Percentiles rank a stretch among this genome's conserved stretches.
phyloP scores from a whole-genome alignment of 2,329 filamentous ascomycete species.

The Didymella lethalis region DNA sequence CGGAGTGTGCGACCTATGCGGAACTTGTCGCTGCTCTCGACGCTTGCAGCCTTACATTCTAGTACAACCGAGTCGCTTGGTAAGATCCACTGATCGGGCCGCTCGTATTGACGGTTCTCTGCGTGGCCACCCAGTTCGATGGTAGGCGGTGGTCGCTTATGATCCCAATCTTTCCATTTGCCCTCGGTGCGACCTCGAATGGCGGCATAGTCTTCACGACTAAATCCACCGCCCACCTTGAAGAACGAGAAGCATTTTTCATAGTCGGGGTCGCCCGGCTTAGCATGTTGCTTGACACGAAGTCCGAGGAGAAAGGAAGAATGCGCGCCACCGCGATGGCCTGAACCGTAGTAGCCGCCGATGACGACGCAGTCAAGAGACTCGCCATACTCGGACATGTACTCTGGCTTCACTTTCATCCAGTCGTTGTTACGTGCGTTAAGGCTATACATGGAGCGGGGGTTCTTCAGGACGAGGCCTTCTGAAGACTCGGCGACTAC shows the following conservation, averaged over 20 bases:
- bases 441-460: slow-evolving; percentile 81
- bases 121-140: slow-evolving; percentile 77
- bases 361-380: slow-evolving; percentile 88
- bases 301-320: slow-evolving; percentile 93
- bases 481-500: slow-evolving; percentile 89
- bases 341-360: slow-evolving; percentile 91
- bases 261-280: slow-evolving; percentile 62
- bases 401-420: slow-evolving; percentile 99
- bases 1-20: slow-evolving; percentile 78
- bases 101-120: slow-evolving; percentile 76
- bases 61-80: slow-evolving; percentile 87
- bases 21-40: slow-evolving; percentile 79
- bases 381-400: slow-evolving; percentile 96
- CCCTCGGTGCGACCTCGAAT: slow-evolving; percentile 85
- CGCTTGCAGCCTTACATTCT: slow-evolving; percentile 85
- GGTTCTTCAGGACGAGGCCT: slow-evolving; percentile 93
- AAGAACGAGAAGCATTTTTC: slow-evolving; percentile 94
- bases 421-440: slow-evolving; percentile 94
- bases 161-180: slow-evolving; percentile 90
- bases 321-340: slow-evolving; percentile 79
- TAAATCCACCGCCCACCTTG: slow-evolving; percentile 96
- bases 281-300: slow-evolving; percentile 73
- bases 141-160: slow-evolving; percentile 76
- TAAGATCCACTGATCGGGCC: slow-evolving; percentile 91
- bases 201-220: slow-evolving; percentile 81